Percentiles rank a stretch among this genome's conserved stretches.
Evolutionary conservation across 2,329 filamentous ascomycete genomes (phyloP).

Genomic region (Penicillium sp.): DNA sequence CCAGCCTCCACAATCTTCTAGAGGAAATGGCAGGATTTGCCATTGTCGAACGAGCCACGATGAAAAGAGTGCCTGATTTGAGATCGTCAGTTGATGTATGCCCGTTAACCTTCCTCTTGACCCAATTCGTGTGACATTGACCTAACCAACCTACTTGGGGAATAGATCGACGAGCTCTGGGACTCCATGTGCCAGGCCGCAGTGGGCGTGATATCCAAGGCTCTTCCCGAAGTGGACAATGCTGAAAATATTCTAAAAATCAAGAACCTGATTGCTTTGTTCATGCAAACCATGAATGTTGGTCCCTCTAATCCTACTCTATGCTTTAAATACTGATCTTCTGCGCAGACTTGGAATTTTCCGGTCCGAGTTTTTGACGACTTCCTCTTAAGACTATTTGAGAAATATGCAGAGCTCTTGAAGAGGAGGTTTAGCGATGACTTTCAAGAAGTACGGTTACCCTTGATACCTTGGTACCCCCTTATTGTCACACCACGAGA

Average conservation of each 20-base stretch:
- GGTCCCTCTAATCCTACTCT: constrained; percentile 24
- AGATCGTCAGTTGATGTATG: constrained; percentile 77
- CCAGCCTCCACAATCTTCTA: constrained; percentile 82
- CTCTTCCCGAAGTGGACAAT: constrained; percentile 76
- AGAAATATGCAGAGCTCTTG: constrained; percentile 88
- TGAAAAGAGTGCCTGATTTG: constrained; percentile 80
- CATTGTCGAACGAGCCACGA: constrained; percentile 92
- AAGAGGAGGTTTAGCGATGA: constrained; percentile 92
- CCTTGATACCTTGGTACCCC: background rate
- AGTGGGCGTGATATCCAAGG: constrained; percentile 77
- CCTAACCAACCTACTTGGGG: constrained; percentile 8
- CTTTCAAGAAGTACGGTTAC: constrained; percentile 74
- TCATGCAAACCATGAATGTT: constrained; percentile 98
- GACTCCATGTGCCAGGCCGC: constrained; percentile 94
- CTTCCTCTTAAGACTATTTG: constrained; percentile 84
- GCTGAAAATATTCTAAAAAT: constrained; percentile 91
- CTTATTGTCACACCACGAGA: background rate
- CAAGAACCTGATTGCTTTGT: constrained; percentile 87
- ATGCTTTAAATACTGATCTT: constrained; percentile 7
- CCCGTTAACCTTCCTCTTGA: constrained; percentile 25
- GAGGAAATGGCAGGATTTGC: constrained; percentile 96
- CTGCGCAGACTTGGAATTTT: constrained; percentile 79
- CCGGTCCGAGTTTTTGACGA: constrained; percentile 77
- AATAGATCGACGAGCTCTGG: constrained; percentile 92
- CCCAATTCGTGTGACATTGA: background rate